Base-by-base conservation (phyloP, 2,329 filamentous ascomycete species). In the Xylariaceae sp. region DNA sequence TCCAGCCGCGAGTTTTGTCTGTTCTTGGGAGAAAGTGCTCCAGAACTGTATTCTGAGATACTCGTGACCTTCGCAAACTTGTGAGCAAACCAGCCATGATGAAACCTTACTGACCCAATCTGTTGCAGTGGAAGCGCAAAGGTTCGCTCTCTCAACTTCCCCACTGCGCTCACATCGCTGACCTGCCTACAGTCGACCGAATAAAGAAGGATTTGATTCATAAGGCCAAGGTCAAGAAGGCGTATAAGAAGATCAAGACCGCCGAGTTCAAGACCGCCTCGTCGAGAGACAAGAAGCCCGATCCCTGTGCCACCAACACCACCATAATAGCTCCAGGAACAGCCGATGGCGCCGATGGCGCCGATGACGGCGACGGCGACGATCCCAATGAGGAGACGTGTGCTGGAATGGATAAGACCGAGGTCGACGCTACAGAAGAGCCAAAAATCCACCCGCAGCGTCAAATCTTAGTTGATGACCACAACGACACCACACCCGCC, bases 151-250 rank as follows among this genome's bases (percentile, higher is more conserved):
- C 33, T 15, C 33, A 11, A 32, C 30, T 48, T 19, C 22, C 44
- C 39, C 14, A 39, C 45, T 49, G 17, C 48, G 36, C 11, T 32
- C 39, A 22, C 14, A 51, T 27, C 12, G 39, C 33, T 39, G 18
- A 41, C 17, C 22, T 39, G 11, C 35, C 15, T 11, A 38, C 62
- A 92, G 89, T 88, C 50, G 83, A 89, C 68, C 92, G 92, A 70
- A 94, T 96, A 64, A 97, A 97, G 71, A 80, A 86, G 57, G 82
- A 88, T 58, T 75, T 96, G 48, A 96, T 97, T 62, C 83, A 90
- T 68, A 95, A 94, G 68, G 90, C 91, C 53, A 96, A 96, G 70
- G 78, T 96, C 55, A 94, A 92, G 71, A 95, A 96, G 70, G 82
- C 87, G 39, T 96, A 96, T 66, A 87, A 87, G 55, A 96, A 96